Conservation (phyloP, 129 eudicot species). For the Flaveria bidentis region DNA sequence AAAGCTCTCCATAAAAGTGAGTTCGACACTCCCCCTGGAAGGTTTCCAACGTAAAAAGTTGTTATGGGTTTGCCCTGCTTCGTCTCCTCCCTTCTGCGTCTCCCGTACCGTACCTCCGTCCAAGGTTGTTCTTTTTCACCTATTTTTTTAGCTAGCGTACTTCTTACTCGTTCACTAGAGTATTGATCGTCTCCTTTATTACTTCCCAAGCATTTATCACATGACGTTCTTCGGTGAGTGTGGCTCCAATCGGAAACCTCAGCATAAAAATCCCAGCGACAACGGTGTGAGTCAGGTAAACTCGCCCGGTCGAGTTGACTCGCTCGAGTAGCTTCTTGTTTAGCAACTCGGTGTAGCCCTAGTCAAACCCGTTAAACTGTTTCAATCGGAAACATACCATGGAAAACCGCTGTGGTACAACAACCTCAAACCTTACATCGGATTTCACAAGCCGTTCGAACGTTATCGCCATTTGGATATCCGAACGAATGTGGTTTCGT, state of each 20-base stretch:
- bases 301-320: constrained; percentile 48
- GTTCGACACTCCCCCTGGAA: too few relatives aligned
- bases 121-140: too few relatives aligned
- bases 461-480: constrained; percentile 43
- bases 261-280: constrained; percentile 45
- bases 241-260: constrained; percentile 53
- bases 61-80: too few relatives aligned
- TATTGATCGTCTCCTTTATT: constrained; percentile 41
- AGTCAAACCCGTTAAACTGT: constrained; percentile 29
- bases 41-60: too few relatives aligned
- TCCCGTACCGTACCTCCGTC: too few relatives aligned
- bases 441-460: constrained; percentile 37
- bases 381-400: constrained; percentile 51
- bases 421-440: constrained; percentile 41
- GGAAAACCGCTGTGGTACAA: constrained; percentile 46
- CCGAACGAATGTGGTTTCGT: constrained; percentile 38
- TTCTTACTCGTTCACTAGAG: constrained; percentile 24
- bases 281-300: constrained; percentile 45
- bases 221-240: constrained; percentile 50
- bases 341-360: constrained; percentile 21
- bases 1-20: too few relatives aligned
- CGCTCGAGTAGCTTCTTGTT: constrained; percentile 43
- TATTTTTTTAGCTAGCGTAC: too few relatives aligned
- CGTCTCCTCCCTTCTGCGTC: too few relatives aligned
- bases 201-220: constrained; percentile 49